Base-by-base conservation (phyloP, 169 alveolate genomes). In the Theileria equi region DNA sequence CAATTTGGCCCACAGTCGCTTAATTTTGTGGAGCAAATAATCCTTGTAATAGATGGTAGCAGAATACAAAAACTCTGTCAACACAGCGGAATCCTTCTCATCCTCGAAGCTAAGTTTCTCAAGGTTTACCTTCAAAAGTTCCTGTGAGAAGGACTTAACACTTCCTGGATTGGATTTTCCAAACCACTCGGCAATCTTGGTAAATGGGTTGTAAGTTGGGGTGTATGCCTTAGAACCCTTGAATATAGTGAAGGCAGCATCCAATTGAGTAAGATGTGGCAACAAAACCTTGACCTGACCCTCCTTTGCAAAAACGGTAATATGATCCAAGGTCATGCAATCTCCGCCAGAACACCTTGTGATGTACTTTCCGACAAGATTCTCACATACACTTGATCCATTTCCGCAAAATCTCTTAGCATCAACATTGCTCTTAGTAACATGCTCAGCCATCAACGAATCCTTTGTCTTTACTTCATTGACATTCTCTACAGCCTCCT, bases 291-390 rank as follows among this genome's bases (percentile, higher is more conserved):
- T 47, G 17, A 44, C 40, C 8, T 62, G 40, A 8, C 29, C 13
- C 11, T 23, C 62, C 1, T 10, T 8, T 7, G 3, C 34, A 2
- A 60, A 55, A 23, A 57, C 60, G 16, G 21, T 11, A 10, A 31
- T 68, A 6, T 23, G n/a, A 57, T 73, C 78, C 63, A 73, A 26
- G 17, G 44, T 62, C 49, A 31, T 17, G 49, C 83, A 73, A 17
- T 63, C 50, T 10, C 68, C 65, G 1, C 0, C 28, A 7, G 10
- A n/a, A 43, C 83, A 73, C 8, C 83, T 57, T 10, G 5, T 1
- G 16, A 62, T 32, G 17, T 62, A 73, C 13, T 5, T 23, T 21
- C 26, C 16, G 2, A 45, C 67, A n/a, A 38, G 5, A n/a, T 3
- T 64, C 10, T 8, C 3, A 34, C 82, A 71, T 13, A 5, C 21